Conservation (phyloP, 805 yeast species). For the Jamesozyma piceae region DNA sequence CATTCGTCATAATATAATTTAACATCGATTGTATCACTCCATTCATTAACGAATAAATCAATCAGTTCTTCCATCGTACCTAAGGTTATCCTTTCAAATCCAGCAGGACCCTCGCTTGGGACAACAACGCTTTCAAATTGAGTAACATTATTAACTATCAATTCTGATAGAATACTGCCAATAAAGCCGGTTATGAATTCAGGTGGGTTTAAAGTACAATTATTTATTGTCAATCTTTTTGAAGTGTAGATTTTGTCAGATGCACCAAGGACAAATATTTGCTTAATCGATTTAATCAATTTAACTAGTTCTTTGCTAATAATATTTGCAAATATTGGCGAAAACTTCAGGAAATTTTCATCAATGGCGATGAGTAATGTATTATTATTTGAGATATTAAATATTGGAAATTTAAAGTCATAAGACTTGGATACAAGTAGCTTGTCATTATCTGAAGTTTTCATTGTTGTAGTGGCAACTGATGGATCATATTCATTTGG, state of each 20-base stretch:
- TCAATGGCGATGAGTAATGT: constrained; percentile 18
- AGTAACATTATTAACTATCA: constrained; percentile 8
- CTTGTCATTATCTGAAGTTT: background rate
- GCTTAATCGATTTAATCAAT: constrained; percentile 30
- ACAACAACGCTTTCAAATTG: constrained; percentile 15
- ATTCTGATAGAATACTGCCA: constrained; percentile 35
- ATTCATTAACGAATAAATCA: constrained; percentile 10
- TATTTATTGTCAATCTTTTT: constrained; percentile 22
- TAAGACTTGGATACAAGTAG: constrained; percentile 6
- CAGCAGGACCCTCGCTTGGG: constrained; percentile 55
- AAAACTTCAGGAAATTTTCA: constrained; percentile 26
- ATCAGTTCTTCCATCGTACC: constrained; percentile 23
- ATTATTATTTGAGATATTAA: constrained; percentile 9
- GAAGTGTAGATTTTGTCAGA: constrained; percentile 23
- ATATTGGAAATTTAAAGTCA: constrained; percentile 16
- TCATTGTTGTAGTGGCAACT: background rate
- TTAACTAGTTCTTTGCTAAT: constrained; percentile 21
- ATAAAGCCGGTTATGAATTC: constrained; percentile 51
- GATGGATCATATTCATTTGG: constrained; percentile 20
- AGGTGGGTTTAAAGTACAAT: constrained; percentile 41
- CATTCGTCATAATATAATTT: constrained; percentile 18
- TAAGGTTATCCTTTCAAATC: constrained; percentile 43
- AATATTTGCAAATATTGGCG: constrained; percentile 30
- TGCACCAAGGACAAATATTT: constrained; percentile 16
- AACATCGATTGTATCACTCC: constrained; percentile 9